Evolutionary conservation across 2,329 filamentous ascomycete species (phyloP), one percentile per base, ranked within the genome.

Genomic region (Aspergillus fumigatiaffinis): DNA sequence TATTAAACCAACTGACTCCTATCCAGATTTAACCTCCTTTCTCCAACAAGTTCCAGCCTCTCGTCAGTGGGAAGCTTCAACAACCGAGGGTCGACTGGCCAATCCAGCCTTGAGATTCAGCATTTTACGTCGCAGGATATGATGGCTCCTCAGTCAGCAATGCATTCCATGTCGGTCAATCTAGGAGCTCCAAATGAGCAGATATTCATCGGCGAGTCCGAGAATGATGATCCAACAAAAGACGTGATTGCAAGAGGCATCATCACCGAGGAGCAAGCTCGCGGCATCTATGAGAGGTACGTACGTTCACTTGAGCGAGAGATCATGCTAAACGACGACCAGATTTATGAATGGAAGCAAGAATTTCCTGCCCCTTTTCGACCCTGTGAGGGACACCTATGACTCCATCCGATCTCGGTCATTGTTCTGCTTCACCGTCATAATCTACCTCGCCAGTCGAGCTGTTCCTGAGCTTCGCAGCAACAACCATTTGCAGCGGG

Each of bases 121-220:
- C 70, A 73, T 17, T 58, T 73, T 12, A 73, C 66, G 26, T 69
- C 71, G 1, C 70, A 71, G 53, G 71, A 73, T 51, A 72, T 73
- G 71, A 72, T 73, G 42, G 71, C 71, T 4, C 71, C 71, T 1
- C 67, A 64, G 1, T 73, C 71, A 9, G 69, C 66, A 2, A 66
- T 72, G 55, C 71, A 73, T 56, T 72, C 71, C 1, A 72, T 73
- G 71, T 73, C 71, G 9, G 69, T 73, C 23, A 73, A 72, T 44
- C 56, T 73, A 14, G 52, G 68, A 1, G 71, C 63, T 9, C 65
- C 65, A 8, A 67, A 69, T 46, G 2, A 8, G 28, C 52, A 71
- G 66, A 72, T 72, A 3, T 72, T 73, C 21, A 66, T 72, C 61
- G 70, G 71, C 4, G 65, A 62, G 12, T 64, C 70, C 1, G 53